Evolutionary conservation across 108 stramenopile genomes (phyloP), one percentile per base, ranked within the genome.

Genomic region (Cyclotella atomus): DNA sequence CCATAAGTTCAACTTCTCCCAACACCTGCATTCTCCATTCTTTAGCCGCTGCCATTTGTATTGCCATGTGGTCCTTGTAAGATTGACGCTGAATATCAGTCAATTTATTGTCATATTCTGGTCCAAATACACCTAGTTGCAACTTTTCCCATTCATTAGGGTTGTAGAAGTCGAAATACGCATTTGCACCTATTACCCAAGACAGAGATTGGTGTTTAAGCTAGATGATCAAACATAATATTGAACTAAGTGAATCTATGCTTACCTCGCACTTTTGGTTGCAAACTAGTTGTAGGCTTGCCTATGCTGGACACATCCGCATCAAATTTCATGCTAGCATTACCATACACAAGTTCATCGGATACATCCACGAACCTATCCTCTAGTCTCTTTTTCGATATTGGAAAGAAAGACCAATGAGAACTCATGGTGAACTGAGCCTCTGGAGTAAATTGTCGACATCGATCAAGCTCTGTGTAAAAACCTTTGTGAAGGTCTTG

Each of bases 401-500:
- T 76, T 0, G 82, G 84, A 32, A 85, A 85, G 82, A 85, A 85
- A 14, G 46, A 38, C 84, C 84, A 85, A 55, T 85, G 84, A 23
- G 68, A 70, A 12, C 78, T 75, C 79, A 85, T 83, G 0, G 79
- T 80, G 43, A 83, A 85, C 45, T 85, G 84, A 6, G 46, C 47
- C 19, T 69, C 79, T 0, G 84, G 84, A 33, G 72, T 79, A 47
- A 85, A 85, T 49, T 85, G 84, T 9, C 82, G 84, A 61, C 84
- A 85, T 1, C 73, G 55, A 61, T 77, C 82, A 15, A 85, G 73
- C 49, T 85, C 84, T 5, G 84, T 85, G 46, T 69, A 85, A 46
- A 83, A 85, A 30, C 84, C 84, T 36, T 73, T 83, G 56, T 85
- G 84, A 38, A 85, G 49, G 53, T 85, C 84, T 43, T 85, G 84